These are phyloP conservation scores for Dryas drummondii DNA, from an alignment of 306 rosid genomes.

Conservation along the genomic window DNA sequence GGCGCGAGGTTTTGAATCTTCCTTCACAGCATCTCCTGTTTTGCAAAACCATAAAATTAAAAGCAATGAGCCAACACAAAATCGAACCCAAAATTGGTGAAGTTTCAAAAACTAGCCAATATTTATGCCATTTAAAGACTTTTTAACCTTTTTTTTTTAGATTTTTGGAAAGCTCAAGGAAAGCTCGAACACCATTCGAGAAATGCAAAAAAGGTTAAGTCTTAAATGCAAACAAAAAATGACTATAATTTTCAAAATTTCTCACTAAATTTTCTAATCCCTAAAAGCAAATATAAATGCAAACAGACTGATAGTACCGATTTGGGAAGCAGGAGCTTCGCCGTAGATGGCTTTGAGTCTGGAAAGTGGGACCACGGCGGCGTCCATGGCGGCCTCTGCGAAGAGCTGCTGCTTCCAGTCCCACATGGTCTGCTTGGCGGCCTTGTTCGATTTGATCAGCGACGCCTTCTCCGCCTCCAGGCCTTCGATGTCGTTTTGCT, in stretches of 20 bases:
- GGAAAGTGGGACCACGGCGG: slow-evolving; percentile 52
- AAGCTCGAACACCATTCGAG: too few relatives aligned
- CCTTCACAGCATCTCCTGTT: neutral
- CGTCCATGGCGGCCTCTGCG: slow-evolving; percentile 53
- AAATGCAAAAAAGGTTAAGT: too few relatives aligned
- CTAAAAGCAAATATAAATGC: neutral
- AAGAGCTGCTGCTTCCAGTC: slow-evolving; percentile 81
- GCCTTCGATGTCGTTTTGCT: slow-evolving; percentile 60
- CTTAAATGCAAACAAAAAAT: too few relatives aligned
- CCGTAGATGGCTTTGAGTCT: slow-evolving; percentile 72
- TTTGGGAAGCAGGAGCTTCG: slow-evolving; percentile 46
- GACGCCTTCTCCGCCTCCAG: slow-evolving; percentile 70
- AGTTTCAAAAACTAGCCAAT: too few relatives aligned
- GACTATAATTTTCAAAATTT: too few relatives aligned
- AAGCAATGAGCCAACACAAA: too few relatives aligned
- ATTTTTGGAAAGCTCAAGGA: too few relatives aligned
- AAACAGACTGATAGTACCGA: slow-evolving; percentile 42
- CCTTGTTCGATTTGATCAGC: slow-evolving; percentile 61
- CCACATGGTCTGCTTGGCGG: slow-evolving; percentile 66
- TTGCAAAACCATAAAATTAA: too few relatives aligned
- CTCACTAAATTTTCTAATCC: neutral
- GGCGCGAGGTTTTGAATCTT: neutral
- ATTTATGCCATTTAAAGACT: too few relatives aligned
- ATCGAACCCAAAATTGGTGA: too few relatives aligned
- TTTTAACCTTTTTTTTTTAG: too few relatives aligned